Evolutionary conservation across 2,329 filamentous ascomycete species (phyloP).

Genomic region (Curvularia lunata): DNA sequence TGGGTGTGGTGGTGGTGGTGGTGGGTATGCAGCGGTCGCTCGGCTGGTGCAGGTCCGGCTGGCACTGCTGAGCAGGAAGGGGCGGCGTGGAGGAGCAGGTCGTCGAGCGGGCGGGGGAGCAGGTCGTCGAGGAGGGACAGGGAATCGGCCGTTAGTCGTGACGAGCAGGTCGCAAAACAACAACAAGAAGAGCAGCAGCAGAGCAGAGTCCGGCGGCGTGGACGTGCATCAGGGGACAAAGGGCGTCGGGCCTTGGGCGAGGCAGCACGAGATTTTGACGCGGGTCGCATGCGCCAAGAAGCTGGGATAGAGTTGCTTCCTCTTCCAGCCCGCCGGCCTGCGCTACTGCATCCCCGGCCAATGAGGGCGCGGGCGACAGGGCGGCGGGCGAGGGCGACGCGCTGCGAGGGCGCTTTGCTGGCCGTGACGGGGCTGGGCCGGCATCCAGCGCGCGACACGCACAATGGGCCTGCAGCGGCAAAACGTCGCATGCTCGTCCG

Average conservation of each 20-base stretch:
- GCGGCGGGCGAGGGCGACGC: slow-evolving; percentile 18
- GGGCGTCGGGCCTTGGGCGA: slow-evolving; percentile 14
- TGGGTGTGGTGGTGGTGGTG: background rate
- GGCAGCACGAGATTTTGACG: slow-evolving; percentile 26
- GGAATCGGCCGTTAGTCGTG: slow-evolving; percentile 19
- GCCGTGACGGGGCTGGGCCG: no score
- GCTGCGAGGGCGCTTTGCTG: slow-evolving; percentile 11
- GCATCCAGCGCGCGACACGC: background rate
- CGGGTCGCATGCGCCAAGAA: slow-evolving; percentile 23
- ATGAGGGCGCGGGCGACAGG: slow-evolving; percentile 22
- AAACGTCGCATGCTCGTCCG: slow-evolving; percentile 8
- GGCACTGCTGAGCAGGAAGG: slow-evolving; percentile 7
- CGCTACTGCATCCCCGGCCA: slow-evolving; percentile 26
- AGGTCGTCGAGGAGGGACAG: no score
- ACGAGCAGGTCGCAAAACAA: slow-evolving; percentile 8
- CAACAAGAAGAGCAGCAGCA: slow-evolving; percentile 12
- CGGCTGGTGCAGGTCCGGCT: slow-evolving; percentile 17
- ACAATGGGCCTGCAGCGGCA: slow-evolving; percentile 13
- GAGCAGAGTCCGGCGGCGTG: background rate
- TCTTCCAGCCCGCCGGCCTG: slow-evolving; percentile 21
- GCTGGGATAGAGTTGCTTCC: slow-evolving; percentile 13
- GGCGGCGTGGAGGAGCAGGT: background rate
- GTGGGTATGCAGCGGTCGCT: slow-evolving; percentile 10
- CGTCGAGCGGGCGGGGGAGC: no score
- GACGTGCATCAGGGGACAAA: slow-evolving; percentile 17